phyloP scores from a whole-genome alignment of 805 yeast genomes.

The Zygosaccharomyces lentus region DNA sequence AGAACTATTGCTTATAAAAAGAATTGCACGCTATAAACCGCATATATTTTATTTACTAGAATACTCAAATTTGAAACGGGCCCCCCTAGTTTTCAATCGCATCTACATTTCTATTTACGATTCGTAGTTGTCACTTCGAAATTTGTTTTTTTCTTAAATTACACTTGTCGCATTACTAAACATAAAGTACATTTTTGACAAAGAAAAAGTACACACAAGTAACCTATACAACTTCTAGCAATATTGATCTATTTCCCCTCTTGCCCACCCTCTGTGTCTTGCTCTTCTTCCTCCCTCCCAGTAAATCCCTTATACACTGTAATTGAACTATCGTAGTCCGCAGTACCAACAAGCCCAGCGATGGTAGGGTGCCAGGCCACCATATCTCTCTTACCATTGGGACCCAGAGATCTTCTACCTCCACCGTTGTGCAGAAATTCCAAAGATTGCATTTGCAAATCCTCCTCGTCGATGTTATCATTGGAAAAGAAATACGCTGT shows the following conservation, averaged over 20 bases:
- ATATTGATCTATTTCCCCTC: constrained; percentile 14
- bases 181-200: background rate
- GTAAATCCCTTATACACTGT: constrained; percentile 29
- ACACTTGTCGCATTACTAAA: background rate
- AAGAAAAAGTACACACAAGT: background rate
- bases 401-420: constrained; percentile 22
- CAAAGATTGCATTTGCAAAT: constrained; percentile 30
- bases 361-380: constrained; percentile 32
- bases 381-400: constrained; percentile 21
- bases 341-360: constrained; percentile 27
- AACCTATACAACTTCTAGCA: background rate
- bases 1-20: no score
- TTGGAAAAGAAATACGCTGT: constrained; percentile 39
- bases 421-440: constrained; percentile 33
- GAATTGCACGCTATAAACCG: no score
- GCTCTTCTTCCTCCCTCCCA: constrained; percentile 23
- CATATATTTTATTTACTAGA: no score
- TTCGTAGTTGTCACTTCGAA: no score
- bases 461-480: constrained; percentile 43
- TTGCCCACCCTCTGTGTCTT: constrained; percentile 9
- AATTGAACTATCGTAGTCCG: constrained; percentile 27
- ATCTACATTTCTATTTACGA: no score
- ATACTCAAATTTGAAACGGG: background rate
- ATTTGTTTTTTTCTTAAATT: background rate
- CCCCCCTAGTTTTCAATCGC: no score